phyloP scores from a whole-genome alignment of 2,329 filamentous ascomycete genomes.

The Colletotrichum karsti region DNA sequence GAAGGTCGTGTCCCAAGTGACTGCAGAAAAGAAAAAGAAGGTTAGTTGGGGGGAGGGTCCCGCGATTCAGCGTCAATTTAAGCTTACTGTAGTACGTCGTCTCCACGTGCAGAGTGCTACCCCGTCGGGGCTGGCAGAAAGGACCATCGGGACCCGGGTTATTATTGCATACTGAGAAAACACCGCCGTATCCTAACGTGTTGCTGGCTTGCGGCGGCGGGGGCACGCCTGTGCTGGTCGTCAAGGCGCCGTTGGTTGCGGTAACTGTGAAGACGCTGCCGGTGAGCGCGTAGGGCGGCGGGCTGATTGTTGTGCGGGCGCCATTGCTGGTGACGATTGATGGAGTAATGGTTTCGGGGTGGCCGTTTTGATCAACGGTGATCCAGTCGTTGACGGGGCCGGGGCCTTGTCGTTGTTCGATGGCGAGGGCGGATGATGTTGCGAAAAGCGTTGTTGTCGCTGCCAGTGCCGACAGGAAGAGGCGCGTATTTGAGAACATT shows the following conservation, averaged over 20 bases:
- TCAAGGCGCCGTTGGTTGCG: conserved; percentile 30
- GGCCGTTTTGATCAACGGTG: conserved; percentile 38
- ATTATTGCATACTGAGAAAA: conserved; percentile 39
- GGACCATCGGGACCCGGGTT: conserved; percentile 36
- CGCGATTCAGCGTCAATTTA: neutral
- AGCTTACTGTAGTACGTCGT: conserved; percentile 43
- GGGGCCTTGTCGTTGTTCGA: conserved; percentile 18
- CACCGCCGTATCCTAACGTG: conserved; percentile 34
- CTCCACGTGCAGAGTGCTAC: conserved; percentile 38
- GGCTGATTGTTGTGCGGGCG: conserved; percentile 35
- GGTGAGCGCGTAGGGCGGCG: conserved; percentile 38
- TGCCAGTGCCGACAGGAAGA: conserved; percentile 4
- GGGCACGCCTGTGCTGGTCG: conserved; percentile 40
- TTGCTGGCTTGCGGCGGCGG: conserved; percentile 41
- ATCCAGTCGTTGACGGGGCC: conserved; percentile 38
- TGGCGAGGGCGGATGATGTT: conserved; percentile 12
- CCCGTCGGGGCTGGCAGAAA: conserved; percentile 42
- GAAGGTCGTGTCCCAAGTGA: conserved; percentile 41
- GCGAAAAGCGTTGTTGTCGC: conserved; percentile 6
- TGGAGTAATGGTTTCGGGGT: conserved; percentile 38
- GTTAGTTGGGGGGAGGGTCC: neutral
- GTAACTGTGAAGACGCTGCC: conserved; percentile 40
- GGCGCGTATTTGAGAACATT: conserved; percentile 13
- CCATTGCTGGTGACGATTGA: conserved; percentile 35
- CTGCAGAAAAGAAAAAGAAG: conserved; percentile 26